Evolutionary conservation across 371 early-diverging fungal genomes (phyloP).

Genomic region (Apophysomyces ossiformis): DNA sequence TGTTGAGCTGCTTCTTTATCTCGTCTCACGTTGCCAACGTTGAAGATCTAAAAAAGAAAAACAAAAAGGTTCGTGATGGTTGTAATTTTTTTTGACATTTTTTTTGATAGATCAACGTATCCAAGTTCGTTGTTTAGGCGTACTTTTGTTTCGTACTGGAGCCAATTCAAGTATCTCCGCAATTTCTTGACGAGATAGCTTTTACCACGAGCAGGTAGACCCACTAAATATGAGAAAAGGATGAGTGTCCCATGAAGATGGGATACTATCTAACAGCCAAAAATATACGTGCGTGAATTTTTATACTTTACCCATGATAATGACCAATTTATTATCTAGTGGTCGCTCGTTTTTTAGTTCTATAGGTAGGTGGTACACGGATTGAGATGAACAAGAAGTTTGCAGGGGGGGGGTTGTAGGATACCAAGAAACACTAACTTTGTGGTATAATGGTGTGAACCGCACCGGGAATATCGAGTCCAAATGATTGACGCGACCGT

Average conservation of each 20-base stretch:
- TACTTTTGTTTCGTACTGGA: slow-evolving; percentile 71
- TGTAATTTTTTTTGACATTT: too few relatives aligned
- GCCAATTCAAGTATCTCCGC: slow-evolving; percentile 74
- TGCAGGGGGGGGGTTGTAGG: background rate
- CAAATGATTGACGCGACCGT: slow-evolving; percentile 20
- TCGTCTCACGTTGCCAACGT: slow-evolving; percentile 87
- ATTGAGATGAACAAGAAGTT: background rate
- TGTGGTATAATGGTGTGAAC: slow-evolving; percentile 31
- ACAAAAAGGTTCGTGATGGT: too few relatives aligned
- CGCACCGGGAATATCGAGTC: slow-evolving; percentile 36
- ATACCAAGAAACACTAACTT: slow-evolving; percentile 13
- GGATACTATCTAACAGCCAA: background rate
- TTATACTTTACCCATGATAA: slow-evolving; percentile 64
- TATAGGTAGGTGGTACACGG: slow-evolving; percentile 10
- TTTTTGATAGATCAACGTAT: background rate
- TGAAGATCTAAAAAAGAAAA: slow-evolving; percentile 64
- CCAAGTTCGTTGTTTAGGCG: background rate
- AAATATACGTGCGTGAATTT: background rate
- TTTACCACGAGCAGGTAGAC: slow-evolving; percentile 89
- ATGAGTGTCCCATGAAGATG: background rate
- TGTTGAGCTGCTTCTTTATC: slow-evolving; percentile 48
- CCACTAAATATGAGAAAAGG: slow-evolving; percentile 52
- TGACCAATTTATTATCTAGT: slow-evolving; percentile 58
- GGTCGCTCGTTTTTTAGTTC: slow-evolving; percentile 39
- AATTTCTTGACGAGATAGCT: slow-evolving; percentile 89